Base-by-base conservation (phyloP, 176 grass and related monocot species). In the Phoenix dactylifera region DNA sequence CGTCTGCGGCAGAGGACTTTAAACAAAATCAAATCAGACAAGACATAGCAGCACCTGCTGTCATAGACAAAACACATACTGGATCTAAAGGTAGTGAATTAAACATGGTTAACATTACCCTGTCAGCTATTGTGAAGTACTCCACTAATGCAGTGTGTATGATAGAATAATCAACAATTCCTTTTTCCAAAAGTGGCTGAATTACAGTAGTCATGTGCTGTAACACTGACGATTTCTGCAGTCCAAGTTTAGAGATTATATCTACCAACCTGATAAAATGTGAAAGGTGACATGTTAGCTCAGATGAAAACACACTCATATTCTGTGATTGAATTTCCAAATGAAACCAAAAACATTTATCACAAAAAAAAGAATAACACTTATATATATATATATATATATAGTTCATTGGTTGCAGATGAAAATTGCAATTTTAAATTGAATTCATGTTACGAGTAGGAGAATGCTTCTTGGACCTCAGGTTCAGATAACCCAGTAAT, bases 111-210 rank as follows among this genome's bases (percentile, higher is more conserved):
- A 7, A 24, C n/a, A 66, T 66, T 84, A 97, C 93, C 93, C 88
- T 91, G 62, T 97, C 93, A 48, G 93, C 93, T 25, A 97, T 97
- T 75, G 87, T 85, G 29, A 97, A 80, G 65, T 91, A 97, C 52
- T 97, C 93, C 30, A 91, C 26, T 57, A 97, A 66, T 35, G 65
- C 63, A 0, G 64, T 91, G 84, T 91, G 87, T 24, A 88, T 62
- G 66, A 97, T 97, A 65, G 84, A 85, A 62, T 88, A 90, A 19
- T 91, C 83, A 68, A 91, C 72, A 69, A 77, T 88, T 55, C 87
- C 93, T 78, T 97, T 97, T 61, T 85, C 87, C 72, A 97, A 77
- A 50, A 97, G 71, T 54, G 76, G 62, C 51, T 91, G 76, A 76
- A 97, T 74, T 49, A 80, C 52, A 49, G 62, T 66, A 66, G 72